phyloP scores from a whole-genome alignment of 768 basidiomycete genomes.

The Mycena metata region DNA sequence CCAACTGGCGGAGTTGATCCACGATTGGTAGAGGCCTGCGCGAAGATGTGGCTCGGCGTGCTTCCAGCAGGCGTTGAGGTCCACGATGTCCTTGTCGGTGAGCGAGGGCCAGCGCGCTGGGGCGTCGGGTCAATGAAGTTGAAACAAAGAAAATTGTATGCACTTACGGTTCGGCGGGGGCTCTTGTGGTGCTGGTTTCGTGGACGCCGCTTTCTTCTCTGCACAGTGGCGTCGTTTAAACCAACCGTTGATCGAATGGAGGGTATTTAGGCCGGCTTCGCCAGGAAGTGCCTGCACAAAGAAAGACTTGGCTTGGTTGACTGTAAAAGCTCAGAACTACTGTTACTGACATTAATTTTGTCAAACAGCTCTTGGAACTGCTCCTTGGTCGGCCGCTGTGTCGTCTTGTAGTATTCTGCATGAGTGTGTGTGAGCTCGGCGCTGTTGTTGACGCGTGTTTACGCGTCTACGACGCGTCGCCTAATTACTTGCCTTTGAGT shows the following conservation, averaged over 20 bases:
- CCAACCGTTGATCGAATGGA: no score
- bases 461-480: slow-evolving; percentile 14
- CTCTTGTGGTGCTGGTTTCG: no score
- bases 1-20: neutral
- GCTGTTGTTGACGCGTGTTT: neutral
- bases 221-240: no score
- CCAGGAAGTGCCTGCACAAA: neutral
- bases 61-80: neutral
- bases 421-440: neutral
- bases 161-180: no score
- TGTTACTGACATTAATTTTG: neutral
- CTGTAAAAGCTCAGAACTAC: neutral
- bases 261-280: no score
- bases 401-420: neutral
- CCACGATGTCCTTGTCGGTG: neutral
- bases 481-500: no score
- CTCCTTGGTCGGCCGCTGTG: neutral
- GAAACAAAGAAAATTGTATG: no score
- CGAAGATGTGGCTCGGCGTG: neutral
- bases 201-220: no score
- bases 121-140: neutral
- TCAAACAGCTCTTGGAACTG: neutral
- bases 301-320: neutral
- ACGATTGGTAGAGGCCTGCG: neutral
- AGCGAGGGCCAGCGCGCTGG: slow-evolving; percentile 18